Percentiles rank a stretch among this genome's conserved stretches.
Conservation (phyloP, 1,284 basidiomycete genomes). For the Athelia sp. region DNA sequence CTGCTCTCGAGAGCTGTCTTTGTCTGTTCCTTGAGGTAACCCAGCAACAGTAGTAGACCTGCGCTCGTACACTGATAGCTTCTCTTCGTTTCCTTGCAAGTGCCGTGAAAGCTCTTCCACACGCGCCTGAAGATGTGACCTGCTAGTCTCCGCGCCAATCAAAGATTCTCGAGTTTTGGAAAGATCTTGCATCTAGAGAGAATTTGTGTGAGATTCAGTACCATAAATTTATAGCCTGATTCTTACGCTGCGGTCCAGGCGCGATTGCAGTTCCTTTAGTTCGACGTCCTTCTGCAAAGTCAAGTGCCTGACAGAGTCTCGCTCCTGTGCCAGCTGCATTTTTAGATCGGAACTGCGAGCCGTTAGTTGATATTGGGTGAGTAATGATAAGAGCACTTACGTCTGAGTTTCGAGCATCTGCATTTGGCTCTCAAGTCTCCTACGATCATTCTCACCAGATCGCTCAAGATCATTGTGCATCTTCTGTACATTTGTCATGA, state of each 20-base stretch:
- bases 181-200: constrained; percentile 53
- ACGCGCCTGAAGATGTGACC: constrained; percentile 75
- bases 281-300: constrained; percentile 81
- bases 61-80: constrained; percentile 83
- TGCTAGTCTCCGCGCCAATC: constrained; percentile 74
- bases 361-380: neutral
- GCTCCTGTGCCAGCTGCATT: constrained; percentile 72
- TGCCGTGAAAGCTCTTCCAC: constrained; percentile 69
- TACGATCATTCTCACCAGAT: constrained; percentile 74
- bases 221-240: neutral
- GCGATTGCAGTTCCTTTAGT: constrained; percentile 66
- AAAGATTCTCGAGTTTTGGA: constrained; percentile 71
- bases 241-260: constrained; percentile 67
- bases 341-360: constrained; percentile 69
- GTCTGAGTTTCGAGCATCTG: constrained; percentile 75
- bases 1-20: constrained; percentile 61
- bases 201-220: neutral
- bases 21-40: constrained; percentile 28
- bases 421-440: constrained; percentile 76
- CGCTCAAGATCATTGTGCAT: constrained; percentile 87
- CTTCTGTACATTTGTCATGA: constrained; percentile 84
- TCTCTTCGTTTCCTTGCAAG: constrained; percentile 75
- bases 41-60: constrained; percentile 36
- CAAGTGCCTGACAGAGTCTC: constrained; percentile 70
- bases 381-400: no score